These are phyloP conservation scores for Xylariaceae sp. DNA, from an alignment of 2,329 filamentous ascomycete species.

Conservation along the genomic window DNA sequence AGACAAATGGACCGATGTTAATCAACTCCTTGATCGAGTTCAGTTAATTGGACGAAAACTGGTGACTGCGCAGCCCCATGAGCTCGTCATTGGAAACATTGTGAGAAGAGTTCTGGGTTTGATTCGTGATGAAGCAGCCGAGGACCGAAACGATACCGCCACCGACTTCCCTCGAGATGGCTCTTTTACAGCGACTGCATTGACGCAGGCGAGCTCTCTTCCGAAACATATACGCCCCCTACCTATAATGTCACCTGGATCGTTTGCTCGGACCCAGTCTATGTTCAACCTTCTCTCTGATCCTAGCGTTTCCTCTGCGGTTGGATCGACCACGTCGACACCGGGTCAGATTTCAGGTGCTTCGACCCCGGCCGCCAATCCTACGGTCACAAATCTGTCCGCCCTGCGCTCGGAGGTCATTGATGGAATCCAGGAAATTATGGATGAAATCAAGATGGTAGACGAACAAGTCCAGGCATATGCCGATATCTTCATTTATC, in stretches of 20 bases:
- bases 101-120: constrained; percentile 83
- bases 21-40: constrained; percentile 73
- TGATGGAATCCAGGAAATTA: constrained; percentile 89
- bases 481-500: constrained; percentile 86
- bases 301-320: constrained; percentile 47
- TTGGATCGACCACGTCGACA: constrained; percentile 43
- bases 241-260: constrained; percentile 55
- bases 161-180: constrained; percentile 51
- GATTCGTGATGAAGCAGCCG: constrained; percentile 84
- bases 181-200: constrained; percentile 11
- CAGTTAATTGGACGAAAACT: constrained; percentile 72
- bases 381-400: constrained; percentile 45
- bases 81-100: constrained; percentile 91
- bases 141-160: constrained; percentile 61
- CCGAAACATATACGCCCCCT: constrained; percentile 45
- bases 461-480: constrained; percentile 89
- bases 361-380: constrained; percentile 42
- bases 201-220: constrained; percentile 15
- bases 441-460: constrained; percentile 88
- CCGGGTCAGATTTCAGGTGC: constrained; percentile 41
- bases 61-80: constrained; percentile 76
- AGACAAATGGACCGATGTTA: constrained; percentile 71
- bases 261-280: constrained; percentile 64
- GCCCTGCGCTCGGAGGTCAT: constrained; percentile 87
- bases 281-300: constrained; percentile 86